These are phyloP conservation scores for Penicillium sp. DNA, from an alignment of 2,329 filamentous ascomycete genomes.

Conservation along the genomic window DNA sequence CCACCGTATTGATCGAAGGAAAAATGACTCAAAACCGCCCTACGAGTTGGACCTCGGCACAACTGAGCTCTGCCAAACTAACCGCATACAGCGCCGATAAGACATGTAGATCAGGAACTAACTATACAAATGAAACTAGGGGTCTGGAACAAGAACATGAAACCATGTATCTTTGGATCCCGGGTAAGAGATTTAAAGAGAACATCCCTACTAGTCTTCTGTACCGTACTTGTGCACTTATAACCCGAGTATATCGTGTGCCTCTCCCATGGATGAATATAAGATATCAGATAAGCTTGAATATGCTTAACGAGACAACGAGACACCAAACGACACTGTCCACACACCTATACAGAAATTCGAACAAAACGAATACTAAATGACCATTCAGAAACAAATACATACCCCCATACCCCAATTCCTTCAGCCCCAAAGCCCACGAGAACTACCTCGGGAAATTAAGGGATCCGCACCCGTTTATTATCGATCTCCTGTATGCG, in stretches of 20 bases:
- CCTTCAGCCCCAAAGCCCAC: constrained; percentile 13
- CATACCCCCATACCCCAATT: not conserved
- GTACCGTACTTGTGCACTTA: not conserved
- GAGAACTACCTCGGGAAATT: constrained; percentile 33
- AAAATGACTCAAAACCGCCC: constrained; percentile 22
- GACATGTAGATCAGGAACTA: constrained; percentile 2
- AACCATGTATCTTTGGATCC: not conserved
- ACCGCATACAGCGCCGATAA: constrained; percentile 9
- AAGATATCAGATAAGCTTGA: not conserved
- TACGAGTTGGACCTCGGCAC: constrained; percentile 26
- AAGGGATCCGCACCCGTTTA: constrained; percentile 22
- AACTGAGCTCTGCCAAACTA: constrained; percentile 12
- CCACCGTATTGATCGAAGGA: constrained; percentile 6
- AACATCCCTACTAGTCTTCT: not conserved
- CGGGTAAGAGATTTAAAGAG: not conserved
- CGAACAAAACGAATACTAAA: not conserved
- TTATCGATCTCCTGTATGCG: constrained; percentile 7
- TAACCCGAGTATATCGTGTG: not conserved
- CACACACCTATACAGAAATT: not conserved
- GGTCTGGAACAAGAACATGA: not conserved
- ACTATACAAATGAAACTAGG: not conserved
- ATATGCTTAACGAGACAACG: not conserved
- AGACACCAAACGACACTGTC: not conserved
- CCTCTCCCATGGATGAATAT: not conserved
- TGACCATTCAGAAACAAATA: not conserved